Evolutionary conservation across 257 asterid species (phyloP).

Genomic region (Nicotiana paniculata): DNA sequence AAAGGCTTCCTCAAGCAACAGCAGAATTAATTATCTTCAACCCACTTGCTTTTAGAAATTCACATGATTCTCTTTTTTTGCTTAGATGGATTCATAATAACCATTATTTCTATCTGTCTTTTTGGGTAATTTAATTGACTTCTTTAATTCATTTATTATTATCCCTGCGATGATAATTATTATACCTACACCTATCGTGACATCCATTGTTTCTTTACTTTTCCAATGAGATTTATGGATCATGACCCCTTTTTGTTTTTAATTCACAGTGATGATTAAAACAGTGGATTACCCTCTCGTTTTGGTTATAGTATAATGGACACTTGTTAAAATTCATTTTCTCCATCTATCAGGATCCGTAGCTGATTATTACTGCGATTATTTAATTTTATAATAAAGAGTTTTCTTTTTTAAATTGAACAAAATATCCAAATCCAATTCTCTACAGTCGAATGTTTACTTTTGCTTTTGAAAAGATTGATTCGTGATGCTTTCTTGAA

Average conservation of each 20-base stretch:
- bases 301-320: not conserved
- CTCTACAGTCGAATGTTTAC: not conserved
- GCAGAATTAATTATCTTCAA: not conserved
- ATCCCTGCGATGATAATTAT: not conserved
- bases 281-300: not conserved
- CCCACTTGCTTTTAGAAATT: conserved; percentile 1
- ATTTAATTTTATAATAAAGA: not conserved
- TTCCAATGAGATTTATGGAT: conserved; percentile 2
- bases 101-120: not conserved
- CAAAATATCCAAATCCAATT: not conserved
- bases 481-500: conserved; percentile 10
- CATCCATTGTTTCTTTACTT: not conserved
- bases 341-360: not conserved
- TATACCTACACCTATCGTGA: not conserved
- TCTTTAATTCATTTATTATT: not conserved
- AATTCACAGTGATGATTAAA: not conserved
- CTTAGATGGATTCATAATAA: conserved; percentile 27
- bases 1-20: conserved; percentile 22
- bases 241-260: not conserved
- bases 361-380: not conserved
- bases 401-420: not conserved
- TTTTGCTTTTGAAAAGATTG: conserved; percentile 8
- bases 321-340: not conserved
- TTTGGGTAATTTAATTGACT: not conserved
- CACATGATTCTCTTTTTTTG: conserved; percentile 11